Evolutionary conservation across 2,329 filamentous ascomycete species (phyloP).

Genomic region (Sarocladium oryzae): DNA sequence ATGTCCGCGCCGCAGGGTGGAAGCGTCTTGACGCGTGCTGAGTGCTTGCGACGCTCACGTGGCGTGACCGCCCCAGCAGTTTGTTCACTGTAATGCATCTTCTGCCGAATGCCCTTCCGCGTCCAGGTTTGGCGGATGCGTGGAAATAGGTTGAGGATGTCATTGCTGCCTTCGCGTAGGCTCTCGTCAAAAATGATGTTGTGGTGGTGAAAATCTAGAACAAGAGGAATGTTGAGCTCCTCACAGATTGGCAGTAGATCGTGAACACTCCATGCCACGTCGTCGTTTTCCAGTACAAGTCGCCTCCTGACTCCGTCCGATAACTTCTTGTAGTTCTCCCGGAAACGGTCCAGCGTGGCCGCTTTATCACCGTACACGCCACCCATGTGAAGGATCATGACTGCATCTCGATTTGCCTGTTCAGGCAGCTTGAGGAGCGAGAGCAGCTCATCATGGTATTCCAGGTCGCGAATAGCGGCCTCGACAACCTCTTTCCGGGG

Average conservation of each 20-base stretch:
- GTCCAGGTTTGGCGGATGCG: conserved; percentile 81
- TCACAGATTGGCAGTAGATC: conserved; percentile 86
- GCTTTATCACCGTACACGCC: conserved; percentile 83
- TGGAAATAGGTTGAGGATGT: conserved; percentile 68
- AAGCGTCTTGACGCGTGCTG: conserved; percentile 67
- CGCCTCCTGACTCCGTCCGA: conserved; percentile 68
- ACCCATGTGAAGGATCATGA: conserved; percentile 94
- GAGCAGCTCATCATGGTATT: conserved; percentile 84
- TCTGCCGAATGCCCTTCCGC: conserved; percentile 77
- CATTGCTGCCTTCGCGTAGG: conserved; percentile 75
- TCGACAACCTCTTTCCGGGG: conserved; percentile 70
- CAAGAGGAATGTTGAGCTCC: conserved; percentile 86
- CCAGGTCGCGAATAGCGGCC: conserved; percentile 72
- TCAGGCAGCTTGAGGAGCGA: conserved; percentile 67
- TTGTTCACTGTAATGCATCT: conserved; percentile 95
- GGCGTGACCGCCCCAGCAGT: conserved; percentile 58
- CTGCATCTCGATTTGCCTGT: conserved; percentile 75
- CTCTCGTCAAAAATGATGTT: conserved; percentile 80
- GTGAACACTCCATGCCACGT: conserved; percentile 88
- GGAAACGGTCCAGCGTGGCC: conserved; percentile 72
- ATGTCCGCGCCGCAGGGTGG: conserved; percentile 77
- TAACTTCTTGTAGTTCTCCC: conserved; percentile 62
- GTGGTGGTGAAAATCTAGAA: conserved; percentile 91
- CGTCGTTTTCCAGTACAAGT: conserved; percentile 88
- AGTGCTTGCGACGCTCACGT: conserved; percentile 78